phyloP scores from a whole-genome alignment of 805 yeast species.

The Pichia ethanolica region DNA sequence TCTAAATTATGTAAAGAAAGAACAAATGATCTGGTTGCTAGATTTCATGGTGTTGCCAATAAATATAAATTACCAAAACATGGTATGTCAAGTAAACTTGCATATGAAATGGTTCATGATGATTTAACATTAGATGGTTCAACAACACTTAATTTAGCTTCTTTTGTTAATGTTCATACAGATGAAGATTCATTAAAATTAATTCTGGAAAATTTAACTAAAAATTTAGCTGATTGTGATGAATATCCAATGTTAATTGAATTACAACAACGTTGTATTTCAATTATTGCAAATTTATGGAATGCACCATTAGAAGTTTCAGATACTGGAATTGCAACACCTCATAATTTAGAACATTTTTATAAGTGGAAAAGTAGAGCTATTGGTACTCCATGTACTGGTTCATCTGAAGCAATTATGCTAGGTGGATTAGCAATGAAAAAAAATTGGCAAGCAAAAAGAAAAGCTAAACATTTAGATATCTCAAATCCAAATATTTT shows the following conservation, averaged over 20 bases:
- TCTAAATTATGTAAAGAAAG: background rate
- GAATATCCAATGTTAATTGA: constrained; percentile 85
- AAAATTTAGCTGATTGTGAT: constrained; percentile 88
- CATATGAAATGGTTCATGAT: constrained; percentile 59
- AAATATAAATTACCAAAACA: constrained; percentile 54
- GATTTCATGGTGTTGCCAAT: constrained; percentile 32
- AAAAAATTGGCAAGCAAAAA: constrained; percentile 73
- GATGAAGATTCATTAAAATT: constrained; percentile 48
- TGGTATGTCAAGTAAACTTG: constrained; percentile 45
- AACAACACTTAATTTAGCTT: constrained; percentile 78
- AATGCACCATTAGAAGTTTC: constrained; percentile 43
- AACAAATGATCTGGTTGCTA: constrained; percentile 14
- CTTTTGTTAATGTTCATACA: constrained; percentile 75
- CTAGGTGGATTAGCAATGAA: constrained; percentile 91
- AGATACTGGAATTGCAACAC: constrained; percentile 15
- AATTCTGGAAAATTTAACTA: constrained; percentile 63
- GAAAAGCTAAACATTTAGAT: constrained; percentile 53
- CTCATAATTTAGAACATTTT: constrained; percentile 4
- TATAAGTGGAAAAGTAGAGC: constrained; percentile 30
- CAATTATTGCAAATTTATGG: constrained; percentile 77
- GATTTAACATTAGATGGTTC: constrained; percentile 78
- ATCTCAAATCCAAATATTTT: constrained; percentile 68
- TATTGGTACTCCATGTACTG: constrained; percentile 87
- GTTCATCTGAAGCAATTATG: constrained; percentile 91
- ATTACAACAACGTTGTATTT: constrained; percentile 72